These are phyloP conservation scores for Pueraria montana DNA, from an alignment of 306 rosid species.

Conservation along the genomic window DNA sequence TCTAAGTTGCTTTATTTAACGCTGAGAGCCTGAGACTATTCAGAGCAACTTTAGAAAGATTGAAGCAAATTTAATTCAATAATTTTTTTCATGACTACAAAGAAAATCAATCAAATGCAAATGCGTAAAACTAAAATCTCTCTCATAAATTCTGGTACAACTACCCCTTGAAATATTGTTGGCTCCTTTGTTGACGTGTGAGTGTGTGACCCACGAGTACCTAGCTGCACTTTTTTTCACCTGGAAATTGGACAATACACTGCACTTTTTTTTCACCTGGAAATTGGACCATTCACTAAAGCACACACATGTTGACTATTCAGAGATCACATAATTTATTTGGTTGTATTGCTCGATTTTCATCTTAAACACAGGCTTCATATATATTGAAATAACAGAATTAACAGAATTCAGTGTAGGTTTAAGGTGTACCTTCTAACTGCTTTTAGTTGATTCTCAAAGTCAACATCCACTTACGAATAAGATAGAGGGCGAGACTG, in stretches of 20 bases:
- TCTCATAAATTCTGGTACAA: constrained; percentile 20
- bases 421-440: no score
- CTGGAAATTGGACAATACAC: no score
- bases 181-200: constrained; percentile 24
- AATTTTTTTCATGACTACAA: constrained; percentile 1
- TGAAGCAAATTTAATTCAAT: background rate
- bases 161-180: constrained; percentile 33
- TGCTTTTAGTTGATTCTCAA: no score
- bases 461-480: no score
- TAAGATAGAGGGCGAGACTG: no score
- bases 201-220: constrained; percentile 20
- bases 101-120: constrained; percentile 9
- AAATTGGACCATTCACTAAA: constrained; percentile 30
- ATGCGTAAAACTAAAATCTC: background rate
- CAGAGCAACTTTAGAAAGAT: constrained; percentile 6
- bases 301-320: constrained; percentile 30
- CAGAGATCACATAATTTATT: constrained; percentile 31
- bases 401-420: no score
- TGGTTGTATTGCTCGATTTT: no score
- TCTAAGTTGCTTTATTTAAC: background rate
- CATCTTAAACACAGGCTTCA: no score
- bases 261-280: constrained; percentile 5
- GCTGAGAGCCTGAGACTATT: no score
- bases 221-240: constrained; percentile 30
- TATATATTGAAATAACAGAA: no score